phyloP scores from a whole-genome alignment of 371 early-diverging fungal genomes.

The Mucor racemosus region DNA sequence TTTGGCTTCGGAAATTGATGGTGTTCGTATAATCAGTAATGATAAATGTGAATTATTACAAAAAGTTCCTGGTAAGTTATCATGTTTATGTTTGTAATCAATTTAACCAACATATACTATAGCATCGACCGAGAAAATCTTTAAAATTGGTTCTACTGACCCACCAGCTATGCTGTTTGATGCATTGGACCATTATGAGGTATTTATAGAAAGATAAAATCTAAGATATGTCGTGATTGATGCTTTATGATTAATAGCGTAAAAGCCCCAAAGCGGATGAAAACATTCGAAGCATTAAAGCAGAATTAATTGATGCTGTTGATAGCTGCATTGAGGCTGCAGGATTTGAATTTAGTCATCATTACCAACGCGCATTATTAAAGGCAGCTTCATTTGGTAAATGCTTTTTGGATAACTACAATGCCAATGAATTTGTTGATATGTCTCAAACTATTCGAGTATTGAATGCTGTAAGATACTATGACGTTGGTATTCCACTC shows the following conservation, averaged over 20 bases:
- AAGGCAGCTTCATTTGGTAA: constrained; percentile 97
- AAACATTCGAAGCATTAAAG: constrained; percentile 85
- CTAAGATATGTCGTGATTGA: too few relatives aligned
- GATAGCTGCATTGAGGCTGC: constrained; percentile 94
- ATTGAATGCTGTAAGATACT: constrained; percentile 84
- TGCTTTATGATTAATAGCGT: constrained; percentile 42
- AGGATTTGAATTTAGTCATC: constrained; percentile 81
- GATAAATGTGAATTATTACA: constrained; percentile 85
- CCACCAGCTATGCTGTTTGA: constrained; percentile 95
- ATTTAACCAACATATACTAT: background rate
- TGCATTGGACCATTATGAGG: constrained; percentile 89
- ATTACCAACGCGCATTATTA: constrained; percentile 79
- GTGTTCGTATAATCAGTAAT: constrained; percentile 87
- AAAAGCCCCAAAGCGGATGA: constrained; percentile 93
- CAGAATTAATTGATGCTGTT: constrained; percentile 85
- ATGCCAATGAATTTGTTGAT: constrained; percentile 85
- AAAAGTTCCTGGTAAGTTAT: constrained; percentile 66
- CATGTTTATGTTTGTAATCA: too few relatives aligned
- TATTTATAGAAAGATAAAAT: constrained; percentile 23
- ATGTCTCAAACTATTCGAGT: constrained; percentile 88
- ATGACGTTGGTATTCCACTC: constrained; percentile 88
- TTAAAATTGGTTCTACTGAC: constrained; percentile 93
- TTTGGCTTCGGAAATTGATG: constrained; percentile 90
- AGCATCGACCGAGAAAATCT: constrained; percentile 84
- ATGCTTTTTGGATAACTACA: constrained; percentile 84